Evolutionary conservation across 208 protist species (phyloP).

Genomic region (Herpetomonas tarakana): DNA sequence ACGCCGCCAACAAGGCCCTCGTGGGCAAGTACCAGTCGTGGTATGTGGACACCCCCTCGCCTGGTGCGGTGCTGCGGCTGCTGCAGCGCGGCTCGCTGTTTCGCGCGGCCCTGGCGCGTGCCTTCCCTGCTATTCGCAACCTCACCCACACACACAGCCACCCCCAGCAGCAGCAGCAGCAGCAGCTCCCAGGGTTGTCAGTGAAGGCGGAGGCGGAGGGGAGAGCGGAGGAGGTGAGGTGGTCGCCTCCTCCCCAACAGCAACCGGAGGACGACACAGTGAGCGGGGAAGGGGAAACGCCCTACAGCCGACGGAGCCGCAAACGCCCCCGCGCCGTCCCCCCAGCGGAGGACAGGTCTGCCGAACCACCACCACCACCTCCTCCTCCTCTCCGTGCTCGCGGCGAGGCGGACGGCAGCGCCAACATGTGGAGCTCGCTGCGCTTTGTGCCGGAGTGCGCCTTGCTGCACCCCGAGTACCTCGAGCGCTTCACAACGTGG

Average conservation of each 20-base stretch:
- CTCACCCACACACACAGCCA: background rate
- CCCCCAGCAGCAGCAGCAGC: too few species aligned
- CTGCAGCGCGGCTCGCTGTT: slow-evolving; percentile 46
- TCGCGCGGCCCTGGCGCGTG: slow-evolving; percentile 22
- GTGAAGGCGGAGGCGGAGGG: slow-evolving; percentile 1
- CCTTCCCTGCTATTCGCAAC: slow-evolving; percentile 17
- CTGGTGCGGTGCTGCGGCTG: slow-evolving; percentile 49
- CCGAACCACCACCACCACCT: too few species aligned
- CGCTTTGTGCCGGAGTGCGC: slow-evolving; percentile 48
- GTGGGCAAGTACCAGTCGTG: slow-evolving; percentile 48
- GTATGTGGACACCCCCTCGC: slow-evolving; percentile 51
- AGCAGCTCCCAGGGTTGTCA: too few species aligned
- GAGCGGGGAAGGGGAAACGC: background rate
- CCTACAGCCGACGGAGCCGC: background rate
- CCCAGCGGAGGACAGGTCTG: too few species aligned
- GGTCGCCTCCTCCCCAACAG: background rate
- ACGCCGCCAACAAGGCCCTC: slow-evolving; percentile 31
- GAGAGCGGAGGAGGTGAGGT: slow-evolving; percentile 2
- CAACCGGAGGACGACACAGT: background rate
- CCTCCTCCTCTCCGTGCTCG: too few species aligned
- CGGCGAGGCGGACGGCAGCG: background rate
- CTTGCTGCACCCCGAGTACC: slow-evolving; percentile 52
- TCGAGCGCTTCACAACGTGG: slow-evolving; percentile 50
- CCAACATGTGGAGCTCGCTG: background rate
- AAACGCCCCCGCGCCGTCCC: background rate